Percentiles rank a stretch among this genome's conserved stretches.
phyloP scores from a whole-genome alignment of 257 asterid genomes.

The Verbena officinalis region DNA sequence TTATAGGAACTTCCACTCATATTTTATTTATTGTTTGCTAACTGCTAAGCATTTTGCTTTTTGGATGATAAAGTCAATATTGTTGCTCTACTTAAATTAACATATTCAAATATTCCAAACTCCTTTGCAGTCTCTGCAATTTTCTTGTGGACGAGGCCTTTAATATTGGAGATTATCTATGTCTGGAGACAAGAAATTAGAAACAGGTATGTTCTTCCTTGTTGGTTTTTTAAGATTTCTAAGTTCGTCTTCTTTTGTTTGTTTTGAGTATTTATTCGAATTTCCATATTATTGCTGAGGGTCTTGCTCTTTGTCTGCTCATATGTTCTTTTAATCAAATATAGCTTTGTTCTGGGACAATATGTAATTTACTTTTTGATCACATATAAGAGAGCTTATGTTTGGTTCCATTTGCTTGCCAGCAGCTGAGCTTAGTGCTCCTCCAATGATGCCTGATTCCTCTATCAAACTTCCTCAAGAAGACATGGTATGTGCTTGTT shows the following conservation, averaged over 20 bases:
- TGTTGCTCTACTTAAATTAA: constrained; percentile 10
- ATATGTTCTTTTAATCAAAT: neutral
- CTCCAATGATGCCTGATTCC: constrained; percentile 48
- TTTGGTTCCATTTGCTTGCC: constrained; percentile 26
- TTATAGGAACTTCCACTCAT: neutral
- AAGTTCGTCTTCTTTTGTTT: neutral
- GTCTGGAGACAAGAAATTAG: constrained; percentile 61
- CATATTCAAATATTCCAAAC: neutral
- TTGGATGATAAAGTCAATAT: constrained; percentile 16
- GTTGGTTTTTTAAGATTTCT: neutral
- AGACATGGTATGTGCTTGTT: constrained; percentile 48
- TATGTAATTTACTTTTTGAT: neutral
- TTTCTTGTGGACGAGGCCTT: constrained; percentile 38
- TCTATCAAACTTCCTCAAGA: constrained; percentile 44
- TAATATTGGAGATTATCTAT: constrained; percentile 42
- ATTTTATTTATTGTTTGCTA: neutral
- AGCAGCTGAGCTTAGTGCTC: constrained; percentile 55
- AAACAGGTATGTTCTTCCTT: constrained; percentile 44
- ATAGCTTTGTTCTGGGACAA: neutral
- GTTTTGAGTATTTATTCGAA: constrained; percentile 2
- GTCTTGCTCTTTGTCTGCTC: neutral
- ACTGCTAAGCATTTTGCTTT: constrained; percentile 3
- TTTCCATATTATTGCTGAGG: neutral
- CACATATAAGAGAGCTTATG: neutral
- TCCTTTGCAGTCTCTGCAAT: neutral